Evolutionary conservation across 352 stramenopile species (phyloP), one percentile per base, ranked within the genome.

Genomic region (Phytophthora tubulina): DNA sequence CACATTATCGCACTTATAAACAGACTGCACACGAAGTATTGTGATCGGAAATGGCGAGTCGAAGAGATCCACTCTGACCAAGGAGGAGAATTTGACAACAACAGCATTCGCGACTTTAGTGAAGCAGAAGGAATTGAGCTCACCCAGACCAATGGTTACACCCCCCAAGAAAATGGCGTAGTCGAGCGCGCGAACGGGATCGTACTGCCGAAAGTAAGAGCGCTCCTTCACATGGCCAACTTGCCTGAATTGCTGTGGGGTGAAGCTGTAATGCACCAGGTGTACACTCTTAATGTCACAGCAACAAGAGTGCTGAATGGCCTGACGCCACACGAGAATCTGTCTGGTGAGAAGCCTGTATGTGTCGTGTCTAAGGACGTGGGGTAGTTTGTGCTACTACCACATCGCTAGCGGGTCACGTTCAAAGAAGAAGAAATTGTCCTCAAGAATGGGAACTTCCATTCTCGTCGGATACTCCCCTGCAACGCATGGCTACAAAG

Each of bases 181-280:
- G 60, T 60, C 8, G 60, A 67, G 31, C 49, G 60, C 3, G 49
- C 36, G 4, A 67, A 60, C 3, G 60, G 38, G 10, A 46, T 54
- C 14, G 60, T 60, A 0, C 4, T 67, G 3, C 49, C 48, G 1
- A 67, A 60, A n/a, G 27, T 60, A 15, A n/a, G 60, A n/a, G 17
- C 49, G 1, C 21, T 67, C 1, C 30, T 67, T 2, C 14, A 54
- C 3, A 67, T 60, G 38, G 48, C 60, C 4, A 52, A 60, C 15
- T 30, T 67, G 9, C 49, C 59, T 7, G 49, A 54, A 35, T 30
- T 36, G 4, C 10, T 67, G 7, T 59, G 59, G 59, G 59, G 52
- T 4, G 59, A 63, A 38, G 56, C 42, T 13, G 51, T 35, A 2
- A 15, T 17, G 1, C 51, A 58, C 9, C 35, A 48, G 5, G 35